phyloP scores from a whole-genome alignment of 148 eudicot genomes.

The Camellia sinensis region DNA sequence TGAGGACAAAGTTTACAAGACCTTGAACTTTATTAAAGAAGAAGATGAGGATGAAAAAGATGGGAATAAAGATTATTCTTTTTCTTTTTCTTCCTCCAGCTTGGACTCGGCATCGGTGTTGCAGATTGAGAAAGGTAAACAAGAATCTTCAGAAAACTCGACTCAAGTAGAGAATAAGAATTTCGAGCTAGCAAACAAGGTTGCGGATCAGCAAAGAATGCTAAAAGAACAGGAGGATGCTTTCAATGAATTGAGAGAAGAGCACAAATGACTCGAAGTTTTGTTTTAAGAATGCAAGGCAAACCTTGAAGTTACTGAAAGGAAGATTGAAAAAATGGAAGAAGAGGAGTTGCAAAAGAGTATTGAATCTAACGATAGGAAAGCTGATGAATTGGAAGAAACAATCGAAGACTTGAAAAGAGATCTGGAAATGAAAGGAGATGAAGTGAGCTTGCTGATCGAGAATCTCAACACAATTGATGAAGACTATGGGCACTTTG shows the following conservation, averaged over 20 bases:
- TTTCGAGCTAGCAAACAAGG: constrained; percentile 26
- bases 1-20: constrained; percentile 51
- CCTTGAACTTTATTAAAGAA: constrained; percentile 46
- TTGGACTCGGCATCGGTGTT: constrained; percentile 50
- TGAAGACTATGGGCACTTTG: constrained; percentile 58
- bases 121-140: constrained; percentile 35
- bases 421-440: constrained; percentile 78
- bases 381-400: constrained; percentile 51
- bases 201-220: constrained; percentile 27
- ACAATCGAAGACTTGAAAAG: constrained; percentile 70
- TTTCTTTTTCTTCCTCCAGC: constrained; percentile 59
- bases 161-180: constrained; percentile 30
- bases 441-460: constrained; percentile 50
- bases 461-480: constrained; percentile 63
- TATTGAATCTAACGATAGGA: constrained; percentile 48
- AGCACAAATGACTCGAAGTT: constrained; percentile 36
- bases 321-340: constrained; percentile 38
- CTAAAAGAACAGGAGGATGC: constrained; percentile 36
- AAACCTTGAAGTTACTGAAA: constrained; percentile 43
- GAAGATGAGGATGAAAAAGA: constrained; percentile 32
- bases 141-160: constrained; percentile 28
- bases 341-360: constrained; percentile 35
- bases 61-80: constrained; percentile 41
- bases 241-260: constrained; percentile 26
- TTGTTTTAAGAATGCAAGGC: constrained; percentile 34